Conservation (phyloP, 306 rosid genomes). For the Medicago ruthenica region DNA sequence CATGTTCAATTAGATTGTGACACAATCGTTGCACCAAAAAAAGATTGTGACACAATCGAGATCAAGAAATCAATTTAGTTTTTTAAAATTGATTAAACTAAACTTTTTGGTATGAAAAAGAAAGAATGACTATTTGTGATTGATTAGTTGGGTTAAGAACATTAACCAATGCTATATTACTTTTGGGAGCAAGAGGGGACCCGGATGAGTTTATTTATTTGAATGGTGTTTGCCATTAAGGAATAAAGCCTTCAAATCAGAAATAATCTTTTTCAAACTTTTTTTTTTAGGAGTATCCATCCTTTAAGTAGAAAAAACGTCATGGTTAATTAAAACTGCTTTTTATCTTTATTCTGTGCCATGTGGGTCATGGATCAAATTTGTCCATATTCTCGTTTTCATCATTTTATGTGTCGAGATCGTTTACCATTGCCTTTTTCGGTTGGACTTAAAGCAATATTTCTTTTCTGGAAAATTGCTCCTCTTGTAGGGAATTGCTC, state of each 20-base stretch:
- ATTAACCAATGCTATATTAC: constrained; percentile 52
- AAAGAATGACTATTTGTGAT: constrained; percentile 45
- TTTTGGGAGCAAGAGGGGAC: constrained; percentile 63
- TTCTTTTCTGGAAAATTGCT: too few relatives aligned
- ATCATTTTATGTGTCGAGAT: too few relatives aligned
- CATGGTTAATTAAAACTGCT: constrained; percentile 50
- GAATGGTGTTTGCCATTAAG: constrained; percentile 73
- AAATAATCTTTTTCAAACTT: constrained; percentile 46
- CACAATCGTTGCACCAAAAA: too few relatives aligned
- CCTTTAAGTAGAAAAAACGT: constrained; percentile 46
- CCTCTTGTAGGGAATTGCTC: too few relatives aligned
- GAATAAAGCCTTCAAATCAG: constrained; percentile 58
- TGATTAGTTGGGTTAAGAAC: constrained; percentile 57
- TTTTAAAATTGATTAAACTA: neutral
- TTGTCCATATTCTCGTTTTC: constrained; percentile 39
- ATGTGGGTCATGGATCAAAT: constrained; percentile 53
- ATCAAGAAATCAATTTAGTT: too few relatives aligned
- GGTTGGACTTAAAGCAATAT: too few relatives aligned
- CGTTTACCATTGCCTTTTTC: too few relatives aligned
- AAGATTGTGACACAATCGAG: too few relatives aligned
- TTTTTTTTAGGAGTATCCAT: constrained; percentile 63
- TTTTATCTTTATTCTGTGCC: constrained; percentile 47
- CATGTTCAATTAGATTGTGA: too few relatives aligned
- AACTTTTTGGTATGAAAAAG: neutral
- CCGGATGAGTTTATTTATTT: constrained; percentile 54